A percentile compares a stretch with the other conserved stretches of the same genome.
Conservation (phyloP, 1,284 basidiomycete genomes). For the Melampsora americana region DNA sequence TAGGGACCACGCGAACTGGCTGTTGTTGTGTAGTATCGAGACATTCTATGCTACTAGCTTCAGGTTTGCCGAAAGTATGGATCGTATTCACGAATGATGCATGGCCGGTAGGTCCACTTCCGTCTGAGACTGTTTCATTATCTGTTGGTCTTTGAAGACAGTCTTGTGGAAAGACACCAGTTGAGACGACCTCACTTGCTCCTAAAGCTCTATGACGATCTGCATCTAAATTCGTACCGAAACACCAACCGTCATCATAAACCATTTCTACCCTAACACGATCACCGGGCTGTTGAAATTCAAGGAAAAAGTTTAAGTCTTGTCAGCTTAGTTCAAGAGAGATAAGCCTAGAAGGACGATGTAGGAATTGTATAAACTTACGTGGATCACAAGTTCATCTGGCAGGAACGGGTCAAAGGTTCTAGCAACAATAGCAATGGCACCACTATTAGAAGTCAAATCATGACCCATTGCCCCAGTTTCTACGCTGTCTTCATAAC, state of each 20-base stretch:
- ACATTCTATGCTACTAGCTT: too few relatives aligned
- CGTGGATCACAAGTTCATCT: conserved; percentile 29
- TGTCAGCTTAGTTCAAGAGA: neutral
- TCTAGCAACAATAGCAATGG: neutral
- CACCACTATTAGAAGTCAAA: neutral
- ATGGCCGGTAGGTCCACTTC: too few relatives aligned
- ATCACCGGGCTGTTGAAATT: conserved; percentile 15
- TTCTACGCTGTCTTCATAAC: too few relatives aligned
- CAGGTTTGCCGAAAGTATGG: too few relatives aligned
- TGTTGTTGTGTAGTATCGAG: too few relatives aligned
- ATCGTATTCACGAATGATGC: too few relatives aligned
- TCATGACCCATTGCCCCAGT: too few relatives aligned
- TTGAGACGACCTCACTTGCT: neutral
- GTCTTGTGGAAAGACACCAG: conserved; percentile 34
- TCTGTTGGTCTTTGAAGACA: conserved; percentile 15
- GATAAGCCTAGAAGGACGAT: neutral
- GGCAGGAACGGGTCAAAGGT: conserved; percentile 13
- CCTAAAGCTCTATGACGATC: neutral
- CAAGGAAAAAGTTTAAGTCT: neutral
- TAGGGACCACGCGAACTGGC: too few relatives aligned
- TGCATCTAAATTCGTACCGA: conserved; percentile 27
- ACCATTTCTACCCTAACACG: conserved; percentile 27
- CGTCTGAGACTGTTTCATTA: neutral
- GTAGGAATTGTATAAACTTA: neutral
- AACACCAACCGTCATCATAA: conserved; percentile 44